These are phyloP conservation scores for Hypocreales sp. DNA, from an alignment of 2,329 filamentous ascomycete species.

Conservation along the genomic window DNA sequence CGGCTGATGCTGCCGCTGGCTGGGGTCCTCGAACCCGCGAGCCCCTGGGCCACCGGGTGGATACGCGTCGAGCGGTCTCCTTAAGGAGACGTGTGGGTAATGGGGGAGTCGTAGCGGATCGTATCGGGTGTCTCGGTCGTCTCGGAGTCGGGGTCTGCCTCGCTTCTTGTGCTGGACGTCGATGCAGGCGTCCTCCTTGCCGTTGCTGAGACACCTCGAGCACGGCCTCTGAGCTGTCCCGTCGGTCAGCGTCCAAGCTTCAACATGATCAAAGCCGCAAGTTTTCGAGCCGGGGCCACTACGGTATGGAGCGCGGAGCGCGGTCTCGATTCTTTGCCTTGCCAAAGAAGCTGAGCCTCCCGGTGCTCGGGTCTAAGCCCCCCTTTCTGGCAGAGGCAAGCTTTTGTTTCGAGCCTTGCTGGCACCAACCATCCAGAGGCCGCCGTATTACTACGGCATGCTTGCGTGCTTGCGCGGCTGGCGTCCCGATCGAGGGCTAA, in stretches of 20 bases:
- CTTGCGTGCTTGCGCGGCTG: too few species aligned
- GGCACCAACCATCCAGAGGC: too few species aligned
- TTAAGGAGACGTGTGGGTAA: constrained; percentile 26
- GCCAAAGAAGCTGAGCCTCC: too few species aligned
- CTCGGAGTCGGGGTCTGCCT: constrained; percentile 60
- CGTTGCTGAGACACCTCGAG: constrained; percentile 60
- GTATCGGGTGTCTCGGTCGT: constrained; percentile 48
- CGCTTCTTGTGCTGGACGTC: constrained; percentile 81
- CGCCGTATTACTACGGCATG: too few species aligned
- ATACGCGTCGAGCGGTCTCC: constrained; percentile 36
- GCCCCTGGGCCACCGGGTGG: constrained; percentile 25
- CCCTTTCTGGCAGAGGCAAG: too few species aligned
- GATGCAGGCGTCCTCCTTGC: constrained; percentile 66
- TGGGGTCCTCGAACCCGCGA: constrained; percentile 28
- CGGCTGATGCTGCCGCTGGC: constrained; percentile 28
- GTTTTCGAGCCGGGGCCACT: too few species aligned
- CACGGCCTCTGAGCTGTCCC: constrained; percentile 57
- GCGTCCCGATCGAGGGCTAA: too few species aligned
- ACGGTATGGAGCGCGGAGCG: too few species aligned
- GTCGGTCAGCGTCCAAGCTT: constrained; percentile 15
- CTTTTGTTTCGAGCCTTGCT: too few species aligned
- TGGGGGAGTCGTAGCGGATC: constrained; percentile 33
- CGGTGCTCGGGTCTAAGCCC: too few species aligned
- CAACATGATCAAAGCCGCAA: too few species aligned
- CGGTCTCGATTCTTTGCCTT: too few species aligned